Percentiles rank a stretch among this genome's conserved stretches.
Evolutionary conservation across 768 basidiomycete species (phyloP).

Genomic region (Austroboletus festivus): DNA sequence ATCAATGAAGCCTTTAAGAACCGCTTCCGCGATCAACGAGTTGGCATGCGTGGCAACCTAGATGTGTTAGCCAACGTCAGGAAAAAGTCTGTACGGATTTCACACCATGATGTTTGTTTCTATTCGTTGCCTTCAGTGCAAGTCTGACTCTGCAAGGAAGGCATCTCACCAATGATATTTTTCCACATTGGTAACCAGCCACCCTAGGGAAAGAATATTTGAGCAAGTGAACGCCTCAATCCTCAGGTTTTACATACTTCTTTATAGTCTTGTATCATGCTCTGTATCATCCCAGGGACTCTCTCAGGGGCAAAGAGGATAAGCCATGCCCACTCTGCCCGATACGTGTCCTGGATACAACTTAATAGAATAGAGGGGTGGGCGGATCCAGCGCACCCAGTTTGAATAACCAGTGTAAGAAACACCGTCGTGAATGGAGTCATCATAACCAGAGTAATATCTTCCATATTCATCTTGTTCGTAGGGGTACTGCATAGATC

Average conservation of each 20-base stretch:
- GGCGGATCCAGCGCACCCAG: conserved; percentile 47
- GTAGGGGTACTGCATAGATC: conserved; percentile 60
- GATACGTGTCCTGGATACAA: conserved; percentile 65
- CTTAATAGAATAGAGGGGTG: not conserved
- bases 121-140: conserved; percentile 4
- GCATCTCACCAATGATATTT: conserved; percentile 60
- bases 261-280: conserved; percentile 77
- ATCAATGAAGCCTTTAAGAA: conserved; percentile 58
- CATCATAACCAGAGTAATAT: conserved; percentile 80
- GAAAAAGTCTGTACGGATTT: not conserved
- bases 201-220: conserved; percentile 35
- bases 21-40: conserved; percentile 71
- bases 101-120: conserved; percentile 83
- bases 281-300: conserved; percentile 70
- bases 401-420: conserved; percentile 82
- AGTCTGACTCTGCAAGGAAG: not conserved
- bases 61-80: not conserved
- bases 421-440: conserved; percentile 55
- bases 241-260: conserved; percentile 42
- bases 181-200: conserved; percentile 94
- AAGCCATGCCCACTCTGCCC: conserved; percentile 77
- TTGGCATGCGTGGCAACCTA: conserved; percentile 79
- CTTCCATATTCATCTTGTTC: conserved; percentile 63
- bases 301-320: conserved; percentile 75
- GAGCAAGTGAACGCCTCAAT: not conserved